Evolutionary conservation across 2,329 filamentous ascomycete species (phyloP), one percentile per base, ranked within the genome.

Genomic region (Alternaria incomplexa): DNA sequence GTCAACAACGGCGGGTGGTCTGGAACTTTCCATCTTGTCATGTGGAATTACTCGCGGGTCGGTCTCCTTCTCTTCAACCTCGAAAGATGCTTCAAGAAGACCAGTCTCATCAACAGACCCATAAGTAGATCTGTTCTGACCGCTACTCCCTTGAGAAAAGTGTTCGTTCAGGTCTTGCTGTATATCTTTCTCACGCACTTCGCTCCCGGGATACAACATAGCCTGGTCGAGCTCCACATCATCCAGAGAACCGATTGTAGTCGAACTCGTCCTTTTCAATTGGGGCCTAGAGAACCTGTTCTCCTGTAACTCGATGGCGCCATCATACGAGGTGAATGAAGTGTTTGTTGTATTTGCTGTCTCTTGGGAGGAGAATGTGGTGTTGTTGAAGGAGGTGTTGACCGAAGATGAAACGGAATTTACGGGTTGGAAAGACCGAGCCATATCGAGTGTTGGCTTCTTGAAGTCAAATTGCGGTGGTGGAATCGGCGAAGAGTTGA

Each of bases 91-190:
- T 23, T 70, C 55, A 3, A 62, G 23, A 23, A 74, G 53, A 5
- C 43, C 66, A 6, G 70, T 71, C 22, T 75, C 73, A 43, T 75
- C 67, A 2, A 77, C 50, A 6, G 72, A 73, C 2, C 75, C 75
- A 63, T 67, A 77, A 4, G 68, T 73, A 4, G 74, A 73, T 3
- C 66, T 69, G 40, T 64, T 74, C 23, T 67, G 64, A 7, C 61
- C 59, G 13, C 57, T 65, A n/a, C 47, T 54, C 7, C 70, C 64
- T 56, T 70, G 68, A 4, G 67, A 63, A 1, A 50, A 56, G 25
- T 26, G 51, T 26, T 63, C 56, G 17, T 62, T 43, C 5, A 45
- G 32, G 10, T 60, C 46, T 36, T 20, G 54, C 17, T 58, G 48
- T 10, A 62, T 62, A 20, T 67, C 61, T 26, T 23, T 20, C 26